A percentile compares a stretch with the other conserved stretches of the same genome.
Evolutionary conservation across 768 basidiomycete species (phyloP).

Genomic region (Phlebiopsis flavidoalba): DNA sequence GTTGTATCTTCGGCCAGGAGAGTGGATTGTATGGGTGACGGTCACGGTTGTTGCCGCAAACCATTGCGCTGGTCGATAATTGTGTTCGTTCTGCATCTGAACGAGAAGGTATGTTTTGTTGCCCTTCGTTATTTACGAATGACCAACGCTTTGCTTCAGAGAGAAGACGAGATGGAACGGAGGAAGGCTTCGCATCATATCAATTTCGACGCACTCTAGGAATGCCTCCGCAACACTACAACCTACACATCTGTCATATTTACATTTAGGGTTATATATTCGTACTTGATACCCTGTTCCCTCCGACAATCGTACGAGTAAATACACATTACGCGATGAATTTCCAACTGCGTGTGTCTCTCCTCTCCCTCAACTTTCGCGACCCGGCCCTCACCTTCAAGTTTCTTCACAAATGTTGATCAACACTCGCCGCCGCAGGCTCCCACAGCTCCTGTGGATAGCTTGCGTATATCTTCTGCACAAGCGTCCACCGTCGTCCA

Average conservation of each 20-base stretch:
- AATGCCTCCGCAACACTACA: not conserved
- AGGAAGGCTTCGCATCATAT: slow-evolving; percentile 89
- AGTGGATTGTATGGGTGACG: slow-evolving; percentile 99
- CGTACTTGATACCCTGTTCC: not conserved
- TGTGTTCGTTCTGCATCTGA: slow-evolving; percentile 82
- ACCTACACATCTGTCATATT: not conserved
- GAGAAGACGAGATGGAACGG: slow-evolving; percentile 91
- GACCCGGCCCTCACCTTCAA: slow-evolving; percentile 61
- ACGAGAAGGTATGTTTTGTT: slow-evolving; percentile 71
- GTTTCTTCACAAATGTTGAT: slow-evolving; percentile 71
- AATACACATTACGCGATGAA: slow-evolving; percentile 2
- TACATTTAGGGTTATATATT: not conserved
- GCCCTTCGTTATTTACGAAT: not conserved
- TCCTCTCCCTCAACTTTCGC: slow-evolving; percentile 17
- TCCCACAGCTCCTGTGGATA: slow-evolving; percentile 71
- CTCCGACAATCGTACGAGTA: not conserved
- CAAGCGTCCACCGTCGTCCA: slow-evolving; percentile 68
- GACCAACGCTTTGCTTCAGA: slow-evolving; percentile 35
- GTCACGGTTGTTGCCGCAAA: slow-evolving; percentile 74
- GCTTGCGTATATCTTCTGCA: slow-evolving; percentile 59
- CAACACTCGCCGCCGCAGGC: slow-evolving; percentile 64
- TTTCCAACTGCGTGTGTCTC: slow-evolving; percentile 12
- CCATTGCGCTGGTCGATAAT: slow-evolving; percentile 70
- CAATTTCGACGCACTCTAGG: slow-evolving; percentile 91
- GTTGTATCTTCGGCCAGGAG: slow-evolving; percentile 88